phyloP scores from a whole-genome alignment of 306 rosid genomes.

The Medicago lupulina region DNA sequence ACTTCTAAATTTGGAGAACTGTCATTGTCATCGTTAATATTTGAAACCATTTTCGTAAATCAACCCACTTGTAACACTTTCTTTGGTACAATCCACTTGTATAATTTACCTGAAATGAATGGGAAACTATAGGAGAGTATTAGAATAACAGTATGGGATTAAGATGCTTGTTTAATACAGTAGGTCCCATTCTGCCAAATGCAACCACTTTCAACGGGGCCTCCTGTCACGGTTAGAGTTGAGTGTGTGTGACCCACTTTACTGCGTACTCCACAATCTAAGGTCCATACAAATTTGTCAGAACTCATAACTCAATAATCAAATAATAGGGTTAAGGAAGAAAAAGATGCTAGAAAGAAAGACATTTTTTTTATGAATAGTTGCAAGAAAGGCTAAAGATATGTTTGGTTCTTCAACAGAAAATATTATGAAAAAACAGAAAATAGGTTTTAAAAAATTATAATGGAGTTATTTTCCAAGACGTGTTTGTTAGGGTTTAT shows the following conservation, averaged over 20 bases:
- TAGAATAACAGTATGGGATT: slow-evolving; percentile 50
- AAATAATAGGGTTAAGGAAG: slow-evolving; percentile 19
- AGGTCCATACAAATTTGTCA: slow-evolving; percentile 48
- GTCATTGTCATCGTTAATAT: no score
- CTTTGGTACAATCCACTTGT: background rate
- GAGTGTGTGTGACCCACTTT: slow-evolving; percentile 44
- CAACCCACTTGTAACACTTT: no score
- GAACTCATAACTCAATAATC: slow-evolving; percentile 18
- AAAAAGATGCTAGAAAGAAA: background rate
- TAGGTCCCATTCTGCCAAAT: slow-evolving; percentile 46
- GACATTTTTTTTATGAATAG: no score
- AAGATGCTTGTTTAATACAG: slow-evolving; percentile 43
- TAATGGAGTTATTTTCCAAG: background rate
- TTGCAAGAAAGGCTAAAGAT: background rate
- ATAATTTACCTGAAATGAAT: background rate
- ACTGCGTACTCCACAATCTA: slow-evolving; percentile 43
- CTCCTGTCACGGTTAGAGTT: slow-evolving; percentile 32
- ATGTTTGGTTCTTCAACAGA: background rate
- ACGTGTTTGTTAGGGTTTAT: background rate
- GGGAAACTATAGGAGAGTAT: background rate
- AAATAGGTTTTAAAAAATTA: background rate
- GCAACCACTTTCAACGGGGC: slow-evolving; percentile 47
- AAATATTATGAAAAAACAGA: no score
- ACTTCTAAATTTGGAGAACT: no score
- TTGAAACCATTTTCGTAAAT: no score